Percentiles rank a stretch among this genome's conserved stretches.
Conservation (phyloP, 495 filamentous ascomycete genomes). For the Saxophila tyrrhenica region DNA sequence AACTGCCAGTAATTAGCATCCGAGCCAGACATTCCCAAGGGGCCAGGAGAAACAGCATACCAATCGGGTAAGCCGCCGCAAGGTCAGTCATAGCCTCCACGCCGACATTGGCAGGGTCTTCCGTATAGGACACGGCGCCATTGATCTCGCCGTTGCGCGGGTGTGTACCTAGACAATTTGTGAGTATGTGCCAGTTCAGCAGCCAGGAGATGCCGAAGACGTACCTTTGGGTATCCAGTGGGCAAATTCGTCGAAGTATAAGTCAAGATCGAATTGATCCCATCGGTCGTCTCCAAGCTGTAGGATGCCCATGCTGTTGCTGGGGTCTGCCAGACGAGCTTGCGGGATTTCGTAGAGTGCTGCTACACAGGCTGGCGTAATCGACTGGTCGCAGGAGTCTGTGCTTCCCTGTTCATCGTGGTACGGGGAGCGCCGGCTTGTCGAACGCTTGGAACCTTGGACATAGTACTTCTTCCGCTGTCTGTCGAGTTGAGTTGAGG, state of each 20-base stretch:
- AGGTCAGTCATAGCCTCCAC: slow-evolving; percentile 28
- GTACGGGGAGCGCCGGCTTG: no score
- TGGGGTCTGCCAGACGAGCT: not conserved
- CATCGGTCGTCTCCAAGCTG: slow-evolving; percentile 12
- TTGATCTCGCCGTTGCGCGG: slow-evolving; percentile 16
- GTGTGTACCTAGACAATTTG: no score
- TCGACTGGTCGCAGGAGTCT: slow-evolving; percentile 4
- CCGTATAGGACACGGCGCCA: slow-evolving; percentile 7
- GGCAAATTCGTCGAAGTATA: no score
- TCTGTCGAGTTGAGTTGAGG: no score
- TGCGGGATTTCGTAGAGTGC: slow-evolving; percentile 19
- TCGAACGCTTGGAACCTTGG: no score
- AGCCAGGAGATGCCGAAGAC: no score
- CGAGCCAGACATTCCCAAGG: no score
- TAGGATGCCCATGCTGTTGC: slow-evolving; percentile 18
- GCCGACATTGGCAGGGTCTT: slow-evolving; percentile 14
- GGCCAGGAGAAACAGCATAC: slow-evolving; percentile 27
- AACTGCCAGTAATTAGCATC: no score
- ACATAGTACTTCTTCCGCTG: no score
- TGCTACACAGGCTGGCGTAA: slow-evolving; percentile 14
- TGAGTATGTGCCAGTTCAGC: no score
- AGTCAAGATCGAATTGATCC: slow-evolving; percentile 11
- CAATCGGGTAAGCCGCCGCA: slow-evolving; percentile 25
- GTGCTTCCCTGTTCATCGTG: no score
- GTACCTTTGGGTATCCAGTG: no score